A percentile compares a stretch with the other conserved stretches of the same genome.
Evolutionary conservation across 805 yeast species (phyloP).

Genomic region (Torulaspora quercuum): DNA sequence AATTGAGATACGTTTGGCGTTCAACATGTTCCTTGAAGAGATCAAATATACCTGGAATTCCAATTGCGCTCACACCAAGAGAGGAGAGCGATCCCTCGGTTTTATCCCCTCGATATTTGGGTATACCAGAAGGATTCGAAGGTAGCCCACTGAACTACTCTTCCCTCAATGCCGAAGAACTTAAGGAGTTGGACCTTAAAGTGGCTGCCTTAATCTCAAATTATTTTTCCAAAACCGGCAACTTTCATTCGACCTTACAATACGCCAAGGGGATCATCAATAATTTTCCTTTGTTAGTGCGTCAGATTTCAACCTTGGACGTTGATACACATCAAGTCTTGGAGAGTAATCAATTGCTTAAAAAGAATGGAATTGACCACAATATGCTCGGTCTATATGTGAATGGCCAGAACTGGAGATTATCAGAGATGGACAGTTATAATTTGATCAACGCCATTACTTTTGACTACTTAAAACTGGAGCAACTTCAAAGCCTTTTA

Average conservation of each 20-base stretch:
- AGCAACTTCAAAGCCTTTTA: conserved; percentile 15
- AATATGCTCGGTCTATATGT: conserved; percentile 33
- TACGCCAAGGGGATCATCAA: conserved; percentile 40
- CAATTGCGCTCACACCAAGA: conserved; percentile 30
- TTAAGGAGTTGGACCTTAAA: conserved; percentile 53
- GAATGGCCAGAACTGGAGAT: conserved; percentile 33
- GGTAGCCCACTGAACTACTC: conserved; percentile 38
- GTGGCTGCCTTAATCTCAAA: conserved; percentile 57
- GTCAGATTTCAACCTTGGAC: conserved; percentile 15
- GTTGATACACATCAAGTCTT: conserved; percentile 12
- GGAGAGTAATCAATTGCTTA: conserved; percentile 17
- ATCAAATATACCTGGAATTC: conserved; percentile 28
- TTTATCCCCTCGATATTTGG: conserved; percentile 7
- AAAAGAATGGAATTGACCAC: conserved; percentile 31
- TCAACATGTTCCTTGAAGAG: conserved; percentile 42
- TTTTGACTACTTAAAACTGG: conserved; percentile 21
- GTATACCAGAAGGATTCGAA: conserved; percentile 28
- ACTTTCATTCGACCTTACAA: conserved; percentile 36
- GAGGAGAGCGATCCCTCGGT: conserved; percentile 34
- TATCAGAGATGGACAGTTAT: conserved; percentile 24
- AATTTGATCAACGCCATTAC: conserved; percentile 23
- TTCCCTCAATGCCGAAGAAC: conserved; percentile 21
- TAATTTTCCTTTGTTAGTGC: conserved; percentile 38
- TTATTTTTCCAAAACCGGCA: conserved; percentile 34
- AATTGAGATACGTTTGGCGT: conserved; percentile 72